phyloP scores from a whole-genome alignment of 2,329 filamentous ascomycete genomes.

The Byssochlamys sp. region DNA sequence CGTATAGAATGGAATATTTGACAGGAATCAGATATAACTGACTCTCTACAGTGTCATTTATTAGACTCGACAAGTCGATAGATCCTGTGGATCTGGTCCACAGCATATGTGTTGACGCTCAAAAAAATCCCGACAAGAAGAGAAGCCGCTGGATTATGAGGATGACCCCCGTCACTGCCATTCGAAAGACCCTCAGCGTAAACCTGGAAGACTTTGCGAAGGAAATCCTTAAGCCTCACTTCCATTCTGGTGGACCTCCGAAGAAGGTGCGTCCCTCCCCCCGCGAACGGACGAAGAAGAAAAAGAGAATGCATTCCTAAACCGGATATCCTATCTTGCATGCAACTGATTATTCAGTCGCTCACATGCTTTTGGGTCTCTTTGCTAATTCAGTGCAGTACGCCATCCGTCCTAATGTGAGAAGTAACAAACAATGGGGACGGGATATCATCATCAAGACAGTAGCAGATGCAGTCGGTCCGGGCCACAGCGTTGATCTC shows the following conservation, averaged over 20 bases:
- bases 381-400: conserved; percentile 36
- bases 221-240: conserved; percentile 50
- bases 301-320: background rate
- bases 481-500: conserved; percentile 50
- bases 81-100: conserved; percentile 54
- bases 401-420: conserved; percentile 52
- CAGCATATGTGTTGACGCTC: conserved; percentile 48
- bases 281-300: background rate
- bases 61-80: conserved; percentile 47
- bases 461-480: conserved; percentile 49
- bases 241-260: conserved; percentile 42
- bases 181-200: conserved; percentile 49
- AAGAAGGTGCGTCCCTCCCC: conserved; percentile 41
- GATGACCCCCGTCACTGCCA: conserved; percentile 49
- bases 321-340: background rate
- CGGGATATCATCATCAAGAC: conserved; percentile 51
- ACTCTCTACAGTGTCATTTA: conserved; percentile 43
- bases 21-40: conserved; percentile 7
- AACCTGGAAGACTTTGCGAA: conserved; percentile 49
- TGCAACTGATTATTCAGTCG: background rate
- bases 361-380: background rate
- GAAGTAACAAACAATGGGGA: conserved; percentile 49
- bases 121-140: conserved; percentile 41
- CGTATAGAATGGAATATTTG: background rate
- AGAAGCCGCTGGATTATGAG: conserved; percentile 51